Evolutionary conservation across 371 early-diverging fungal genomes (phyloP).

Genomic region (Apophysomyces elegans): DNA sequence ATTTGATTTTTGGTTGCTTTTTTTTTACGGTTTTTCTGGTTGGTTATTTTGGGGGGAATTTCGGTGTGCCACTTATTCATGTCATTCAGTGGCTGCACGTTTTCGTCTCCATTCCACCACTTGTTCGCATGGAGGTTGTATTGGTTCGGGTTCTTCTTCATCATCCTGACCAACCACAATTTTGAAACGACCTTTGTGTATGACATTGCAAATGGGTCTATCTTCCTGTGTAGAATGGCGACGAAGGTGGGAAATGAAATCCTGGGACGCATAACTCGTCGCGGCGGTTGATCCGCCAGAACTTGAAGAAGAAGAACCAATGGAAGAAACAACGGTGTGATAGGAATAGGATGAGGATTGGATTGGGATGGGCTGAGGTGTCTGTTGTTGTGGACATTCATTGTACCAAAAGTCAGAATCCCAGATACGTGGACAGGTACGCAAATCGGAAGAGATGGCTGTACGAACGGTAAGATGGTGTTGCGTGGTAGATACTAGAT

Average conservation of each 20-base stretch:
- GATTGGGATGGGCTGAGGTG: background rate
- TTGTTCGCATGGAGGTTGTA: background rate
- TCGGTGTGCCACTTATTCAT: background rate
- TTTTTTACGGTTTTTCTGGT: too few species aligned
- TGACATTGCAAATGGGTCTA: constrained; percentile 15
- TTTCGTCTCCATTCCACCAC: constrained; percentile 25
- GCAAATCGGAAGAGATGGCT: constrained; percentile 1
- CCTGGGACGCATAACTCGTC: constrained; percentile 3
- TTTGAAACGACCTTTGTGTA: constrained; percentile 28
- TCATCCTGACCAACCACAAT: constrained; percentile 26
- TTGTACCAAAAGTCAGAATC: constrained; percentile 27
- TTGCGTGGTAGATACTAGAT: background rate
- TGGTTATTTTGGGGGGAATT: background rate
- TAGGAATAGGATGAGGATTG: constrained; percentile 10
- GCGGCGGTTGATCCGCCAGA: background rate
- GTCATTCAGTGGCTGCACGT: constrained; percentile 8
- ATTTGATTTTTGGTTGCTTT: too few species aligned
- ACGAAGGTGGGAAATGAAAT: constrained; percentile 4
- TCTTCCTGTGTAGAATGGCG: constrained; percentile 3
- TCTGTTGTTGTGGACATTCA: background rate
- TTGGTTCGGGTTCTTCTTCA: constrained; percentile 15
- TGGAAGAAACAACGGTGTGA: constrained; percentile 13
- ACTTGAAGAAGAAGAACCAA: constrained; percentile 13
- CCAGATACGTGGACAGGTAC: constrained; percentile 17
- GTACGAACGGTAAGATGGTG: constrained; percentile 17